Conservation (phyloP, 2,329 filamentous ascomycete species). For the Achaetomium macrosporum region DNA sequence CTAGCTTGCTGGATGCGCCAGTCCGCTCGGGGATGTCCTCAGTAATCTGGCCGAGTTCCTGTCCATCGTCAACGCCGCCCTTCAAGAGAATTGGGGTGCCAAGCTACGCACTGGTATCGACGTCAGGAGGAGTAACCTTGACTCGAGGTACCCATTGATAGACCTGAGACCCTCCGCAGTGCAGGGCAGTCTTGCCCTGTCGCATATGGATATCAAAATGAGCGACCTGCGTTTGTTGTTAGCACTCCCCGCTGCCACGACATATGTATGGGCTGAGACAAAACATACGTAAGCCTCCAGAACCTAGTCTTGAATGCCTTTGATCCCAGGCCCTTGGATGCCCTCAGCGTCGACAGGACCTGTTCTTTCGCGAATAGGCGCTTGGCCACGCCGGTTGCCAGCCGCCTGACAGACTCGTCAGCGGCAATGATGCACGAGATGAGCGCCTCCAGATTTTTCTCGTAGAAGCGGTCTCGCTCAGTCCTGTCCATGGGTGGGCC, state of each 20-base stretch:
- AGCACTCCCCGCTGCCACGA: neutral
- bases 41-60: slow-evolving; percentile 51
- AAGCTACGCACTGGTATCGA: slow-evolving; percentile 41
- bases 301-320: slow-evolving; percentile 39
- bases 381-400: slow-evolving; percentile 43
- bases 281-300: slow-evolving; percentile 47
- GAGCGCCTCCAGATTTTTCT: slow-evolving; percentile 46
- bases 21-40: slow-evolving; percentile 51
- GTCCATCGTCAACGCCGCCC: neutral
- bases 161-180: slow-evolving; percentile 40
- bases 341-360: slow-evolving; percentile 33
- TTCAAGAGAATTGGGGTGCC: too few relatives aligned
- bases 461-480: slow-evolving; percentile 36
- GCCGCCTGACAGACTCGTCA: slow-evolving; percentile 43
- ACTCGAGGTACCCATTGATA: slow-evolving; percentile 52
- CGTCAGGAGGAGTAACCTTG: slow-evolving; percentile 47
- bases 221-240: slow-evolving; percentile 33
- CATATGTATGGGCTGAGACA: neutral
- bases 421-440: slow-evolving; percentile 49
- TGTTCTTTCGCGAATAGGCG: slow-evolving; percentile 40
- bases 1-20: slow-evolving; percentile 48
- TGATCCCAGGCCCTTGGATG: slow-evolving; percentile 34
- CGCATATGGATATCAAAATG: slow-evolving; percentile 44
- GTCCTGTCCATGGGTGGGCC: slow-evolving; percentile 32
- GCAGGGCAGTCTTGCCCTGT: slow-evolving; percentile 39